These are phyloP conservation scores for Inosperma sp. DNA, from an alignment of 768 basidiomycete genomes.

Conservation along the genomic window DNA sequence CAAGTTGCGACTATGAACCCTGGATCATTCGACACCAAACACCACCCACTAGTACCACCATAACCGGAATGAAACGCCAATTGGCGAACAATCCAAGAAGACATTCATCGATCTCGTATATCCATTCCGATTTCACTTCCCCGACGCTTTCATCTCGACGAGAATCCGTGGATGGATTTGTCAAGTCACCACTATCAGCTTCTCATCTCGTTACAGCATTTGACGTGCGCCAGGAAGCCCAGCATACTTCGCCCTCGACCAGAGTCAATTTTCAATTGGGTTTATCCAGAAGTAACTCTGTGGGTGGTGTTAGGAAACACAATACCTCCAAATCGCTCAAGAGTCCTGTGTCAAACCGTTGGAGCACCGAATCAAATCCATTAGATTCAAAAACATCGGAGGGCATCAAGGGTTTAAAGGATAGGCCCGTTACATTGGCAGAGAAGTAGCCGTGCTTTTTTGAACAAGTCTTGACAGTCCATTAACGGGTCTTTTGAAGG, in stretches of 20 bases:
- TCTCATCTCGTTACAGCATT: background rate
- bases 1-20: no score
- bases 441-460: conserved; percentile 55
- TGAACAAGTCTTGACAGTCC: background rate
- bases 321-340: no score
- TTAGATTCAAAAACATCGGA: conserved; percentile 17
- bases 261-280: background rate
- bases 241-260: background rate
- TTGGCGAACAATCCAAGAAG: conserved; percentile 10
- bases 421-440: conserved; percentile 53
- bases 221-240: no score
- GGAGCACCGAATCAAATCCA: conserved; percentile 12
- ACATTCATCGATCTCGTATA: conserved; percentile 16
- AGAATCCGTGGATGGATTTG: conserved; percentile 1
- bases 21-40: background rate
- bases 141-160: conserved; percentile 10
- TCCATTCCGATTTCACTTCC: conserved; percentile 10
- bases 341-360: conserved; percentile 4
- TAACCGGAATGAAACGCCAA: background rate
- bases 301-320: conserved; percentile 9
- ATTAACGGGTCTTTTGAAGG: conserved; percentile 33
- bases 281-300: conserved; percentile 1
- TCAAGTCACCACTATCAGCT: conserved; percentile 3
- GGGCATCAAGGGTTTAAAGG: conserved; percentile 18
- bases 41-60: background rate